Evolutionary conservation across 129 eudicot genomes (phyloP).

Genomic region (Flaveria ramosissima): DNA sequence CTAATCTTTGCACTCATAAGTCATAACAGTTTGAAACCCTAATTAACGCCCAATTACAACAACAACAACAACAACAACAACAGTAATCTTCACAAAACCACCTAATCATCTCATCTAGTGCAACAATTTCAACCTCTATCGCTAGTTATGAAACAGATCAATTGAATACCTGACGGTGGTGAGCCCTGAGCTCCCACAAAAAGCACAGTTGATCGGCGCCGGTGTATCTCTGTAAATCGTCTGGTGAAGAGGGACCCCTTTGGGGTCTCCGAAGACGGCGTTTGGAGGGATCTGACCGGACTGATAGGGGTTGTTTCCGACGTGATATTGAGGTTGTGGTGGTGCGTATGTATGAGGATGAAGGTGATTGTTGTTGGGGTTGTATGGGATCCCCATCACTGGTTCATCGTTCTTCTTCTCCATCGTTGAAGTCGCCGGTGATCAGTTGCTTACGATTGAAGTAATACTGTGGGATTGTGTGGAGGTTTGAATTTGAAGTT

Average conservation of each 20-base stretch:
- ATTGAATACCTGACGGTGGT: slow-evolving; percentile 63
- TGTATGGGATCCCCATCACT: slow-evolving; percentile 78
- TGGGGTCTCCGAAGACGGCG: slow-evolving; percentile 81
- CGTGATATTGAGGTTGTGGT: slow-evolving; percentile 8
- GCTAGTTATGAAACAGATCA: background rate
- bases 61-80: background rate
- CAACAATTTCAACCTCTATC: background rate
- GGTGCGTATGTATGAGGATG: background rate
- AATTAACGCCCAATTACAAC: background rate
- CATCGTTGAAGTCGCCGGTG: slow-evolving; percentile 13
- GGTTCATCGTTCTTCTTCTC: slow-evolving; percentile 50
- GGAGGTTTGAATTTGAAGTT: background rate
- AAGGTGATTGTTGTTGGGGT: slow-evolving; percentile 34
- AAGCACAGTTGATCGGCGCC: slow-evolving; percentile 77
- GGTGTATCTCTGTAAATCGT: slow-evolving; percentile 89
- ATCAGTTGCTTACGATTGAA: background rate
- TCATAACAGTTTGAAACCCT: background rate
- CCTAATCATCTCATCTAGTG: background rate
- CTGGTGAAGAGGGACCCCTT: slow-evolving; percentile 84
- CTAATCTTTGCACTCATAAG: no score
- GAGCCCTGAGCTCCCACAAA: slow-evolving; percentile 69
- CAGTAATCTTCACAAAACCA: background rate
- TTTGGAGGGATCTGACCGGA: slow-evolving; percentile 67
- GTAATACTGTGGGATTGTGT: background rate
- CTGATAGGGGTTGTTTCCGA: slow-evolving; percentile 50